Base-by-base conservation (phyloP, 2,329 filamentous ascomycete genomes). In the Aspergillus udagawae region DNA sequence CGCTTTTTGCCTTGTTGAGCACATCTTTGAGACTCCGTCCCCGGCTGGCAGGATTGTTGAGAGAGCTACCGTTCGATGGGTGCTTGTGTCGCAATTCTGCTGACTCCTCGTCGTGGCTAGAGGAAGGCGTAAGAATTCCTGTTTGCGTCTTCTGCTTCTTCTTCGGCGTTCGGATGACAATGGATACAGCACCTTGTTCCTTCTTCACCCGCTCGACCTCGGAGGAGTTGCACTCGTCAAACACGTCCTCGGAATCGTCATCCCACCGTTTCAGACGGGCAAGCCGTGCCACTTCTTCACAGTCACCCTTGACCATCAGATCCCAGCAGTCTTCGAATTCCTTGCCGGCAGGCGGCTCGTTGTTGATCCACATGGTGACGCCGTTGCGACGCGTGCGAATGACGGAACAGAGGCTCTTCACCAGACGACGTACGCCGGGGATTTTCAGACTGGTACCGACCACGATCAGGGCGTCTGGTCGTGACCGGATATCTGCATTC, bases 391-490 rank as follows among this genome's bases (percentile, higher is more conserved):
- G 86, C 66, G 88, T 86, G 60, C 92, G 84, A n/a, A 95, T 90
- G 32, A 91, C 87, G 51, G 87, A 86, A 72, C 92, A 97, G 83
- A 97, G 86, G 73, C 97, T 92, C 71, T 90, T 90, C 57, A 93
- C 92, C 56, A 99, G 88, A 54, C 92, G 85, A 60, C 90, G 86
- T 47, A 97, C 92, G 8, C 94, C 94, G 0, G 93, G 93, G 51
- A 99, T 92, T 72, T 97, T 97, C 65, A 99, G 79, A 57, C 91
- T 97, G 2, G 94, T 99, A 53, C 94, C 94, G 8, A 96, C 94
- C 28, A 99, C 94, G 64, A 99, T 86, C 27, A 99, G 84, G 20
- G 92, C 92, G 72, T 97, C 94, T 0, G 94, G 93, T 41, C 92
- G 84, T 45, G 88, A 84, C 59, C 91, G 89, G 57, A 97, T 79